A percentile compares a stretch with the other conserved stretches of the same genome.
Evolutionary conservation across 108 stramenopile genomes (phyloP).

Genomic region (Cyclotella distinguenda): DNA sequence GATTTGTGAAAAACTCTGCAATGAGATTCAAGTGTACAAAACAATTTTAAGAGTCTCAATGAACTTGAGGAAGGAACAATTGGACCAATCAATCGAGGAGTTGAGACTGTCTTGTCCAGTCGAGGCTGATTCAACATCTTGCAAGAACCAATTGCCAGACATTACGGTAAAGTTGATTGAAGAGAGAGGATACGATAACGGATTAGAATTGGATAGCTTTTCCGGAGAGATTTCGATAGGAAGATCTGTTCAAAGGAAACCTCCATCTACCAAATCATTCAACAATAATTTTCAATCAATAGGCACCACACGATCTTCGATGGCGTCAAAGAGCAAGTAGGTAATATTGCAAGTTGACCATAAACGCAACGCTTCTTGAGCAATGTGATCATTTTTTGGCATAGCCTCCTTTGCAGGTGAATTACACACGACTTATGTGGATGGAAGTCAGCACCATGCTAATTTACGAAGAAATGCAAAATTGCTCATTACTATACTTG

Average conservation of each 20-base stretch:
- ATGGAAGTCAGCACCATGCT: no score
- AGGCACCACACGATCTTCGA: no score
- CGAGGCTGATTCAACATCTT: slow-evolving; percentile 7
- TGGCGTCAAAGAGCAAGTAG: no score
- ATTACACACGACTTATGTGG: no score
- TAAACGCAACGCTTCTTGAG: no score
- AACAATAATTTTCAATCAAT: no score
- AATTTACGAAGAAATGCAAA: no score
- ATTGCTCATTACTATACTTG: no score
- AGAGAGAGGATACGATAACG: neutral
- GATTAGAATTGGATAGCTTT: neutral
- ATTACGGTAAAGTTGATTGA: slow-evolving; percentile 5
- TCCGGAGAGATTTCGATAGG: neutral
- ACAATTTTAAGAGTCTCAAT: slow-evolving; percentile 11
- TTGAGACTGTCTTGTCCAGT: slow-evolving; percentile 14
- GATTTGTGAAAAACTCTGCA: slow-evolving; percentile 25
- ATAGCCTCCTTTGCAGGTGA: no score
- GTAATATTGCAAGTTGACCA: no score
- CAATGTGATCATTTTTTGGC: no score
- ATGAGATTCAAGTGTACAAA: slow-evolving; percentile 36
- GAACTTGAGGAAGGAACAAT: slow-evolving; percentile 11
- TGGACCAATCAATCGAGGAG: slow-evolving; percentile 16
- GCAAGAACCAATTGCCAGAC: slow-evolving; percentile 1
- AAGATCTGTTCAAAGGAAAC: neutral
- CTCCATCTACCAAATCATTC: no score